Base-by-base conservation (phyloP, 768 basidiomycete genomes). In the Harrya chromipes region DNA sequence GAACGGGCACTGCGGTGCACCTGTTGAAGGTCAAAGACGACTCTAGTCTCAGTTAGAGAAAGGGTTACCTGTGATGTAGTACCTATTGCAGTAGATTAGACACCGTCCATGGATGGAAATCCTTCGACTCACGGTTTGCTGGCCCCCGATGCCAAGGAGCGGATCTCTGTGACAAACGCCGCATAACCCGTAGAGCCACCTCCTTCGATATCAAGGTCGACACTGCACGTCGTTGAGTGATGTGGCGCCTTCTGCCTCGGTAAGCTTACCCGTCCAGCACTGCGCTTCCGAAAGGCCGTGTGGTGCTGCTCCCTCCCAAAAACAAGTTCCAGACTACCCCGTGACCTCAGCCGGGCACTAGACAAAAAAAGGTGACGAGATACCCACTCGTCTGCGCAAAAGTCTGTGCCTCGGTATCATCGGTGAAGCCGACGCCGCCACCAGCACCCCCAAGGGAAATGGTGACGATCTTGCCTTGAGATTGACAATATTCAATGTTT, bases 121-220 rank as follows among this genome's bases (percentile, higher is more conserved):
- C 3, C 16, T 13, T 33, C 16, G 24, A 47, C 49, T 38, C 42
- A 64, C 64, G 49, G 46, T 43, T 66, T 66, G 23, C 49, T 59
- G 10, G 56, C 54, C 13, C 55, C 57, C 0, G 59, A 53, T 27
- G 63, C 60, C n/a, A 65, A 52, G 39, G 65, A 46, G 5, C 65
- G 57, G 12, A 60, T 65, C 46, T 62, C 41, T 9, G 50, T 66
- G 31, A 64, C 50, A 11, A 84, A 84, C 2, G 79, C 71, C 4
- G 67, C 69, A 56, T 81, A 84, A 33, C 74, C 68, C 6, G 67
- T 62, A 20, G 74, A 73, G 16, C 70, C 64, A 16, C 86, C 86
- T n/a, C 81, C 79, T 66, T 89, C 86, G 54, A 90, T 85, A 61
- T 88, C 87, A 27, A 90, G 72, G 63, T 90, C 87, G 53, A 87